Conservation (phyloP, 2,329 filamentous ascomycete genomes). For the Daldinia eschscholtzii region DNA sequence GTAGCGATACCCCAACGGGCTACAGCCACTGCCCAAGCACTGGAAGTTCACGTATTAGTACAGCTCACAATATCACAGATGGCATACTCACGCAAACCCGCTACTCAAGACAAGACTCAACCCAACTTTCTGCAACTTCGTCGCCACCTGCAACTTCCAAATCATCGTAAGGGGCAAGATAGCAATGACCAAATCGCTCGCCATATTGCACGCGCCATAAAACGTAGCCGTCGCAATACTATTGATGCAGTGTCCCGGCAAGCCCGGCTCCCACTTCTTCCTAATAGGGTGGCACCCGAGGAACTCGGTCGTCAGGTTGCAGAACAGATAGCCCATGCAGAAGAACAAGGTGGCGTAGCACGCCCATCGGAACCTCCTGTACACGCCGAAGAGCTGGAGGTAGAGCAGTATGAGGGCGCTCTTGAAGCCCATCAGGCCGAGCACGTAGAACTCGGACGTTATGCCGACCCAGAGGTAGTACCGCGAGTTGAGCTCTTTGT, state of each 20-base stretch:
- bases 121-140: constrained; percentile 41
- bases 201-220: constrained; percentile 45
- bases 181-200: constrained; percentile 43
- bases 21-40: constrained; percentile 44
- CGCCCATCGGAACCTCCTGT: constrained; percentile 37
- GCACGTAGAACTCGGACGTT: constrained; percentile 45
- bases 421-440: constrained; percentile 44
- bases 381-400: constrained; percentile 45
- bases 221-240: constrained; percentile 31
- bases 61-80: neutral
- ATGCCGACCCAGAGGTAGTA: constrained; percentile 47
- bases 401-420: constrained; percentile 43
- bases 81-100: constrained; percentile 43
- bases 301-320: constrained; percentile 61
- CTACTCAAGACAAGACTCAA: constrained; percentile 43
- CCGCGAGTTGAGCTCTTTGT: constrained; percentile 40
- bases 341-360: constrained; percentile 45
- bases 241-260: constrained; percentile 43
- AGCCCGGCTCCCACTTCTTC: constrained; percentile 44
- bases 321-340: constrained; percentile 69
- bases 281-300: constrained; percentile 45
- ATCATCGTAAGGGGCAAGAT: constrained; percentile 46
- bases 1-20: constrained; percentile 43
- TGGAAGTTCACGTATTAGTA: constrained; percentile 20
- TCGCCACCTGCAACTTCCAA: constrained; percentile 43